Evolutionary conservation across 495 filamentous ascomycete genomes (phyloP), one percentile per base, ranked within the genome.

Genomic region (Neurospora intermedia): DNA sequence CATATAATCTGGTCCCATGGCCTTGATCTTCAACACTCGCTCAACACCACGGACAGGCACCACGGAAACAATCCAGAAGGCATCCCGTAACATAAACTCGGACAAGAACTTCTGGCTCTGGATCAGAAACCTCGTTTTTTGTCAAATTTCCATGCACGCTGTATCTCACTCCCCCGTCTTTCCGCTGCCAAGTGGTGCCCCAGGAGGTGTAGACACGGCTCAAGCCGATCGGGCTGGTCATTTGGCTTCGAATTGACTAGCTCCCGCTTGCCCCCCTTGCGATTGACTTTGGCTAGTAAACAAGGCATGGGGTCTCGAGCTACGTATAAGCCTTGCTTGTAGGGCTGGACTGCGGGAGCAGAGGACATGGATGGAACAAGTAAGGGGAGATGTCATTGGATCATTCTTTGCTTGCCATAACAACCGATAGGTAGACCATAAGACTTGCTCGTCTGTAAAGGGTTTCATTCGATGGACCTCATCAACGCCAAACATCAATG

Each of bases 151-250:
- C 16, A 43, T 43, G 27, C 70, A n/a, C 16, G 1, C 27, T 20
- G 46, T 71, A 31, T 71, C 41, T n/a, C 41, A 23, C 41, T 72
- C 70, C 66, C 70, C 66, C 72, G 13, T 70, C 72, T 42, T 71
- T 27, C 66, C 75, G 76, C 76, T 74, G 27, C 31, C 38, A 54
- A 69, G 77, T 72, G 74, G 77, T 73, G 71, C 69, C 54, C 42
- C 38, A 48, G 27, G 70, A 69, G 75, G 69, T 74, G 73, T 71
- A 69, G 78, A 81, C 77, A 81, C 78, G 79, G 79, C 77, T 43
- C 78, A 77, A 71, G 46, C 78, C 78, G 78, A 73, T 43, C 70
- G 70, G 76, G 70, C 74, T 81, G 46, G 79, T 74, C 77, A 78
- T 62, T 62, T 62, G 54, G 54, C 20, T 62, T 35, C 77, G 74